Percentiles rank a stretch among this genome's conserved stretches.
Evolutionary conservation across 2,329 filamentous ascomycete genomes (phyloP).

Genomic region (Furcasterigmium sp.): DNA sequence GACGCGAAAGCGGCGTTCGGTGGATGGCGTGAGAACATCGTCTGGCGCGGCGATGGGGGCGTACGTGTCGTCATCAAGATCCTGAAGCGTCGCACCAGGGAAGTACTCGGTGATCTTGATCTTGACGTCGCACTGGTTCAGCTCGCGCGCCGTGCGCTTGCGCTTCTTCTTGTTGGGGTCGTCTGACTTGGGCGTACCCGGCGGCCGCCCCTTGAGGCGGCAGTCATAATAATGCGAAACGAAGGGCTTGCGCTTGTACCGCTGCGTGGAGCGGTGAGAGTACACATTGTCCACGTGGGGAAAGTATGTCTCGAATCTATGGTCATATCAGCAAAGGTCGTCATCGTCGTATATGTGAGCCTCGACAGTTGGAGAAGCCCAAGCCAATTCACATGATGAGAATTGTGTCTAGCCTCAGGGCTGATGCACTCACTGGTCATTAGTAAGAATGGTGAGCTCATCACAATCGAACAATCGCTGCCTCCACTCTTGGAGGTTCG

Average conservation of each 20-base stretch:
- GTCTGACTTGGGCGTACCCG: constrained; percentile 73
- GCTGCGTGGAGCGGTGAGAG: constrained; percentile 76
- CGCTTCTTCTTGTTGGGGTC: constrained; percentile 80
- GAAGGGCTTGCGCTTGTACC: constrained; percentile 77
- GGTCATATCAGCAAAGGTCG: neutral
- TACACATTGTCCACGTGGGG: constrained; percentile 82
- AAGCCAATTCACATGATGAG: no score
- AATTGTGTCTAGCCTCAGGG: neutral
- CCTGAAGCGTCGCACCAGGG: constrained; percentile 40
- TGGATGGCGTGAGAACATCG: constrained; percentile 12
- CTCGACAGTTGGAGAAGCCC: no score
- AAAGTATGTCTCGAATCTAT: constrained; percentile 73
- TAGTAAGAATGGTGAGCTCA: constrained; percentile 64
- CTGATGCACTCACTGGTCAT: constrained; percentile 57
- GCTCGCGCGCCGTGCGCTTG: constrained; percentile 67
- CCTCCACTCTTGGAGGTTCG: constrained; percentile 64
- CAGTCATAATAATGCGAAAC: constrained; percentile 84
- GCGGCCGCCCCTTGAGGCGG: constrained; percentile 71
- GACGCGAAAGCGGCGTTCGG: constrained; percentile 7
- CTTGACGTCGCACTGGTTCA: constrained; percentile 80
- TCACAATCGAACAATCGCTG: constrained; percentile 71
- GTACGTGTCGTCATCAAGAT: constrained; percentile 10
- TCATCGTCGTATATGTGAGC: no score
- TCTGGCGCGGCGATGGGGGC: constrained; percentile 9
- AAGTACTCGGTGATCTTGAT: constrained; percentile 82